phyloP scores from a whole-genome alignment of 768 basidiomycete genomes.

The Russula compacta region DNA sequence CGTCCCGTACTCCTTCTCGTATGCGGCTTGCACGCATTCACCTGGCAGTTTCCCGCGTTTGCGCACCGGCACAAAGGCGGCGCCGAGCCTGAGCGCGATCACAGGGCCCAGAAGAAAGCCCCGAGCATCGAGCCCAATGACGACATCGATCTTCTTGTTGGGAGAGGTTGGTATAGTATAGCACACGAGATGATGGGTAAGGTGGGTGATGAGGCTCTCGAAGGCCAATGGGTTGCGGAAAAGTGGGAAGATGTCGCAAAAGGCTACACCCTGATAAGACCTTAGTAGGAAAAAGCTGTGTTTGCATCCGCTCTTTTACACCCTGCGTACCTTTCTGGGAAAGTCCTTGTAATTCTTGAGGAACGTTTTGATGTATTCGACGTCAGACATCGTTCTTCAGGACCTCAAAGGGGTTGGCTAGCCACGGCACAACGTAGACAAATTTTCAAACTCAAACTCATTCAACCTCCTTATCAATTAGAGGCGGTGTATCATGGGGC shows the following conservation, averaged over 20 bases:
- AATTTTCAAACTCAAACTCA: not conserved
- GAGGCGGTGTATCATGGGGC: slow-evolving; percentile 19
- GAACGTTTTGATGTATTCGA: slow-evolving; percentile 56
- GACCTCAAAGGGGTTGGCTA: not conserved
- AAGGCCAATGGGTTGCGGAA: slow-evolving; percentile 78
- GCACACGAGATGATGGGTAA: slow-evolving; percentile 78
- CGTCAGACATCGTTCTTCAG: slow-evolving; percentile 52
- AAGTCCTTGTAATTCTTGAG: slow-evolving; percentile 65
- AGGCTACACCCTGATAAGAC: slow-evolving; percentile 64
- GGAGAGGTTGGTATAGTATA: slow-evolving; percentile 55
- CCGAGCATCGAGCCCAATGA: slow-evolving; percentile 92
- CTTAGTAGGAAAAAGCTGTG: not conserved
- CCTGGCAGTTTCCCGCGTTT: slow-evolving; percentile 96
- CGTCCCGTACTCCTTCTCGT: slow-evolving; percentile 89
- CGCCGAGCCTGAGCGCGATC: slow-evolving; percentile 82
- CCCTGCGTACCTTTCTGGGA: slow-evolving; percentile 71
- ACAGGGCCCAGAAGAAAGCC: slow-evolving; percentile 94
- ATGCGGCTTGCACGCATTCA: slow-evolving; percentile 58
- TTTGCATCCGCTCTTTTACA: not conserved
- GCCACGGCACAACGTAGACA: not conserved
- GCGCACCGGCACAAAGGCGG: slow-evolving; percentile 92
- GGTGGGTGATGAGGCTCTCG: slow-evolving; percentile 84
- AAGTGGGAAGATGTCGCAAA: slow-evolving; percentile 93
- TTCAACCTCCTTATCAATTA: not conserved
- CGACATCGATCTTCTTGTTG: slow-evolving; percentile 71